These are phyloP conservation scores for Vigna unguiculata DNA, from an alignment of 306 rosid species.

Conservation along the genomic window DNA sequence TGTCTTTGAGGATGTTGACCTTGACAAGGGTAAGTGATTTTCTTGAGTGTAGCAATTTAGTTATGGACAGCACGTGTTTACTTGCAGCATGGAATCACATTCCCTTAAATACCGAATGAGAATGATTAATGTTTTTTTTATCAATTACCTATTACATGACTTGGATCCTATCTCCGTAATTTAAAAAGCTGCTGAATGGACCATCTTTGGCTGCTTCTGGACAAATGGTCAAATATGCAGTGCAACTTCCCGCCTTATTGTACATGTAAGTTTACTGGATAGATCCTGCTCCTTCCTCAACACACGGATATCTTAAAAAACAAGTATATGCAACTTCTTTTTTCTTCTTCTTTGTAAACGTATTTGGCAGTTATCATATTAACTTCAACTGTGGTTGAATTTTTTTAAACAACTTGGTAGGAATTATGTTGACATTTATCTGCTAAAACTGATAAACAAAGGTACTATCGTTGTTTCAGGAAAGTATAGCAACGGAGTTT, in stretches of 20 bases:
- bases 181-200: slow-evolving; percentile 95
- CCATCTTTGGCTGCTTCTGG: slow-evolving; percentile 93
- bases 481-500: slow-evolving; percentile 80
- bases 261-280: slow-evolving; percentile 72
- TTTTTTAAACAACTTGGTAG: slow-evolving; percentile 8
- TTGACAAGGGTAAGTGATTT: slow-evolving; percentile 87
- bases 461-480: slow-evolving; percentile 64
- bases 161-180: slow-evolving; percentile 42
- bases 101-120: slow-evolving; percentile 18
- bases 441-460: slow-evolving; percentile 24
- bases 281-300: slow-evolving; percentile 22
- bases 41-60: slow-evolving; percentile 27
- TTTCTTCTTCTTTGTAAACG: not conserved
- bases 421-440: slow-evolving; percentile 38
- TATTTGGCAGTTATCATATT: slow-evolving; percentile 22
- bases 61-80: slow-evolving; percentile 26
- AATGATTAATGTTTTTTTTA: slow-evolving; percentile 29
- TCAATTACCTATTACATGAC: slow-evolving; percentile 19
- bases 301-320: slow-evolving; percentile 11
- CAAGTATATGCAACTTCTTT: not conserved
- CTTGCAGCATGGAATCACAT: slow-evolving; percentile 1
- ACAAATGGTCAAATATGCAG: slow-evolving; percentile 99
- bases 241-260: slow-evolving; percentile 95
- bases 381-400: slow-evolving; percentile 21
- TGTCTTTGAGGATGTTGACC: slow-evolving; percentile 94